Conservation (phyloP, 805 yeast species). For the Lachancea kluyveri region DNA sequence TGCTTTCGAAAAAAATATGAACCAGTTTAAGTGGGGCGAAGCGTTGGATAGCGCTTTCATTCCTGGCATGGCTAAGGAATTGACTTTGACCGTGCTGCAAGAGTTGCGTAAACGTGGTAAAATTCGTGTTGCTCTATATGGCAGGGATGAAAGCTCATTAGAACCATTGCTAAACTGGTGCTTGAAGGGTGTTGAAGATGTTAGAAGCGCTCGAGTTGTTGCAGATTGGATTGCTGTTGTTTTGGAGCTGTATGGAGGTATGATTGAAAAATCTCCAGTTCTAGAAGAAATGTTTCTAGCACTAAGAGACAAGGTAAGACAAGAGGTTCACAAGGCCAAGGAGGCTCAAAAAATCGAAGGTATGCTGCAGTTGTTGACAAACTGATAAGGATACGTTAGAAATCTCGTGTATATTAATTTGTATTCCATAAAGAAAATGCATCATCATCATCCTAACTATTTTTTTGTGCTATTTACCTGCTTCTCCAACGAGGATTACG, state of each 20-base stretch:
- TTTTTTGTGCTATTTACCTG: slow-evolving; percentile 15
- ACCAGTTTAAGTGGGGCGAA: slow-evolving; percentile 87
- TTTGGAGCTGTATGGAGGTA: slow-evolving; percentile 65
- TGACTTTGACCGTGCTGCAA: slow-evolving; percentile 73
- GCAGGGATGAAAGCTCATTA: slow-evolving; percentile 78
- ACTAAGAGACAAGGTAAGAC: slow-evolving; percentile 53
- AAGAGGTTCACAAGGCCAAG: slow-evolving; percentile 70
- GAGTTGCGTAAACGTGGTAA: slow-evolving; percentile 89
- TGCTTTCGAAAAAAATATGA: slow-evolving; percentile 76
- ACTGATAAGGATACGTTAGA: slow-evolving; percentile 16
- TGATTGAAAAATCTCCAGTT: slow-evolving; percentile 68
- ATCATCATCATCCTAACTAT: background rate
- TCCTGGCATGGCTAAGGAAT: slow-evolving; percentile 72
- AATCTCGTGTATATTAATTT: background rate
- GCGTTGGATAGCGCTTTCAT: slow-evolving; percentile 84
- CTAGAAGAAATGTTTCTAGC: slow-evolving; percentile 65
- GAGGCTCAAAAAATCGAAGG: slow-evolving; percentile 91
- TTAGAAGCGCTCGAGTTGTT: slow-evolving; percentile 50
- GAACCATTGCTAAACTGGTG: slow-evolving; percentile 89
- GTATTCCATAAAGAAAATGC: background rate
- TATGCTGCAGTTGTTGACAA: slow-evolving; percentile 81
- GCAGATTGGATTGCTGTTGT: slow-evolving; percentile 75
- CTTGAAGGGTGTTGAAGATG: slow-evolving; percentile 68
- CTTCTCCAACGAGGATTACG: slow-evolving; percentile 38
- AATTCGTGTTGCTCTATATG: slow-evolving; percentile 68